Evolutionary conservation across 2,329 filamentous ascomycete genomes (phyloP), one percentile per base, ranked within the genome.

Genomic region (Tolypocladium nubicola): DNA sequence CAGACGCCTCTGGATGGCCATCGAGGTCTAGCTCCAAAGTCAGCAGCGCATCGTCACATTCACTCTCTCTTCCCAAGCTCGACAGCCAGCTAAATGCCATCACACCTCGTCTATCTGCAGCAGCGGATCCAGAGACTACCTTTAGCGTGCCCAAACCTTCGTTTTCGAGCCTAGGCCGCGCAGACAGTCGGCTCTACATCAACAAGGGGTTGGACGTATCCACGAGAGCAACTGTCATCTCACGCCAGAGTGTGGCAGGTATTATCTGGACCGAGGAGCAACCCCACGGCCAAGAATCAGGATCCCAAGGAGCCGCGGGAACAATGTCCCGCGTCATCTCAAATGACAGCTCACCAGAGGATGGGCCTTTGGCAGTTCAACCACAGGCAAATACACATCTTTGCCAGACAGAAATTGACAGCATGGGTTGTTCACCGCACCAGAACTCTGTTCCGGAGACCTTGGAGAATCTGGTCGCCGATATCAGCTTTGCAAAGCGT

Each of bases 91-190:
- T 50, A 16, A 64, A 64, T 13, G 57, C 62, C 0, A 70, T 72
- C 38, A 58, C 63, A 16, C 62, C 65, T 6, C 63, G 62, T 10
- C 60, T 61, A 21, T 61, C 62, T 6, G 62, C 60, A 8, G 52
- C 57, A 11, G 65, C 65, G 19, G 69, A 71, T 47, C 67, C 71
- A 50, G 67, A 68, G 5, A 72, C 67, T 1, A 74, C 70, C 0
- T 66, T 73, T 47, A 72, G 62, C 57, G 26, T 68, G 30, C 70
- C 71, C 7, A 63, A 59, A 40, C 67, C 70, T 13, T 65, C 67
- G 1, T 71, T 71, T 38, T 59, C 70, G 8, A 63, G 59, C 14
- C 56, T 65, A 9, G 62, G 62, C 38, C 56, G 60, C 10, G 56
- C 53, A 1, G 62, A 68, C 53, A 61, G 62, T 41, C 62, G 64